These are phyloP conservation scores for Suillus lakei DNA, from an alignment of 768 basidiomycete species.

Conservation along the genomic window DNA sequence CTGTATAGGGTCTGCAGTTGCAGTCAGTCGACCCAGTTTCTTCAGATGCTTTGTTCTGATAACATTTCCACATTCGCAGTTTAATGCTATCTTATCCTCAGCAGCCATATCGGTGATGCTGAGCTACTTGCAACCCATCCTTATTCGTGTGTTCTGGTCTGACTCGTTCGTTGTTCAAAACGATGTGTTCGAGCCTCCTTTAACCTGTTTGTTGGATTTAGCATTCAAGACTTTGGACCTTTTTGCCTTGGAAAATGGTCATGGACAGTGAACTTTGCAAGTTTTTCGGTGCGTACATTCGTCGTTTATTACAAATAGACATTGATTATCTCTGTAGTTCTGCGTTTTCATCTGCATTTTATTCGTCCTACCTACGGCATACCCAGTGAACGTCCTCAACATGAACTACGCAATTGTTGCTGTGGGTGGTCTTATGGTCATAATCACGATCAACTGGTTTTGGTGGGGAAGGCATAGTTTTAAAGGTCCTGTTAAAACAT, in stretches of 20 bases:
- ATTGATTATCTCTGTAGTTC: constrained; percentile 42
- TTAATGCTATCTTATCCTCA: constrained; percentile 60
- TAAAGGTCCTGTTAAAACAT: constrained; percentile 49
- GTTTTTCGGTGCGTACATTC: constrained; percentile 44
- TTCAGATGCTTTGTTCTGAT: not conserved
- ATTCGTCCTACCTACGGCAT: constrained; percentile 60
- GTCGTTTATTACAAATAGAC: not conserved
- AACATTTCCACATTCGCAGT: constrained; percentile 31
- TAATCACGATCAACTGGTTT: constrained; percentile 52
- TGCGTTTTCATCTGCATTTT: constrained; percentile 56
- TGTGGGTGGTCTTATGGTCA: constrained; percentile 49
- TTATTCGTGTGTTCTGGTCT: constrained; percentile 63
- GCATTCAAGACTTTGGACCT: constrained; percentile 52
- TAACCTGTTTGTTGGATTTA: constrained; percentile 53
- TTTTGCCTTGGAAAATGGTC: constrained; percentile 59
- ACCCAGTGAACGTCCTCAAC: constrained; percentile 51
- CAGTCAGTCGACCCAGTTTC: constrained; percentile 40
- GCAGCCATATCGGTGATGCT: constrained; percentile 63
- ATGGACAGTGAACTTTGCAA: constrained; percentile 53
- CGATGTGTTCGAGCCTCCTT: constrained; percentile 39
- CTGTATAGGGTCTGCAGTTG: constrained; percentile 60
- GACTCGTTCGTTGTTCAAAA: constrained; percentile 40
- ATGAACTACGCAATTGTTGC: constrained; percentile 67
- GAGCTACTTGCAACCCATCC: constrained; percentile 60
- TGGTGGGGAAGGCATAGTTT: constrained; percentile 53